phyloP scores from a whole-genome alignment of 805 yeast species.

The Barnettozyma sucrosica region DNA sequence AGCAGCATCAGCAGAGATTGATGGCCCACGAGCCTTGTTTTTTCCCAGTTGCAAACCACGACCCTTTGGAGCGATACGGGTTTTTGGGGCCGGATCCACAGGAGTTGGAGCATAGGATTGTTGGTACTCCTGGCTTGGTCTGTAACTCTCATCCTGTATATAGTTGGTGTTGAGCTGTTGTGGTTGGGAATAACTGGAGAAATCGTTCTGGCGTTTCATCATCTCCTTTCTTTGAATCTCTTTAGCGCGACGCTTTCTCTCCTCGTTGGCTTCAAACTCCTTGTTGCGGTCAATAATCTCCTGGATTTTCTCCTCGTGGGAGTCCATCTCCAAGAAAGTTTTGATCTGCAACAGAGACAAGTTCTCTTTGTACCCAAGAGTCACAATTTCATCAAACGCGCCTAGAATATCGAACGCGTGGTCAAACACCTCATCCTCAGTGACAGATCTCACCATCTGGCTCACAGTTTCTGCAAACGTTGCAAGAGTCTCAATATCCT shows the following conservation, averaged over 20 bases:
- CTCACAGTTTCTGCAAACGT: conserved; percentile 79
- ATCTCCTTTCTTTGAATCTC: conserved; percentile 78
- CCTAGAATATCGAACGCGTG: conserved; percentile 83
- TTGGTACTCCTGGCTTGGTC: conserved; percentile 13
- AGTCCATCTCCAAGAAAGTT: conserved; percentile 93
- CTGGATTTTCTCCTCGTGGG: conserved; percentile 97
- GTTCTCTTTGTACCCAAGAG: conserved; percentile 86
- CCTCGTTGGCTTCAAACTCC: conserved; percentile 95
- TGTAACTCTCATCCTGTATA: conserved; percentile 3
- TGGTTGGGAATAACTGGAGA: conserved; percentile 1
- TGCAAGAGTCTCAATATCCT: conserved; percentile 89
- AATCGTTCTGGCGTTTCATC: conserved; percentile 44
- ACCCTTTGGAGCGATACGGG: conserved; percentile 42
- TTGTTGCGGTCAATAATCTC: conserved; percentile 96
- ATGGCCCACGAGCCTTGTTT: conserved; percentile 23
- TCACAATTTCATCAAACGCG: conserved; percentile 91
- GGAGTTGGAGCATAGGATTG: conserved; percentile 21
- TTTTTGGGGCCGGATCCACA: conserved; percentile 18
- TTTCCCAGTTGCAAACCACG: conserved; percentile 79
- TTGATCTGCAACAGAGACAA: conserved; percentile 74
- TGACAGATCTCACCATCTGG: conserved; percentile 61
- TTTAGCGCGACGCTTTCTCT: conserved; percentile 91
- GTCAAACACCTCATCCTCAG: conserved; percentile 76
- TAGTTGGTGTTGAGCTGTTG: not conserved
- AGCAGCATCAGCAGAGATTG: conserved; percentile 14